Conservation (phyloP, 495 filamentous ascomycete species). For the Aspergillus affinis region DNA sequence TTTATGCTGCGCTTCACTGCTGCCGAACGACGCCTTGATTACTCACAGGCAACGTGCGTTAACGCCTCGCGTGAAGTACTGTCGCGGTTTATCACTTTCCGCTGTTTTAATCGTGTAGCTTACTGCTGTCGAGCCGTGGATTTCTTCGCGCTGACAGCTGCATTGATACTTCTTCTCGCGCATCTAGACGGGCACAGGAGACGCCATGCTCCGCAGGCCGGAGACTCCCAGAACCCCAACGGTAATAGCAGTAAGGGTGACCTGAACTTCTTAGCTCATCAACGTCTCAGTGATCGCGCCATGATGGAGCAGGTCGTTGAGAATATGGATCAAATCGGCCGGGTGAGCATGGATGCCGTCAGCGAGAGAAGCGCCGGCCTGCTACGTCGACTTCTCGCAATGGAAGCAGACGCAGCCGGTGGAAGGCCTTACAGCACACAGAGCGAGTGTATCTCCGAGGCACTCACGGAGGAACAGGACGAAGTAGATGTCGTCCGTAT, state of each 20-base stretch:
- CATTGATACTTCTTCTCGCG: conserved; percentile 34
- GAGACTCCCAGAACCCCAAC: no score
- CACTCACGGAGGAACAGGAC: neutral
- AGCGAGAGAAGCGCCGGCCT: neutral
- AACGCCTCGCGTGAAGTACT: conserved; percentile 49
- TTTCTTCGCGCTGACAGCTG: conserved; percentile 50
- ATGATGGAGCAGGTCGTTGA: conserved; percentile 42
- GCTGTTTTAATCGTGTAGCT: conserved; percentile 27
- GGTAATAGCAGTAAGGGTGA: no score
- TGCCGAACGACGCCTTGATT: conserved; percentile 23
- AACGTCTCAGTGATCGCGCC: conserved; percentile 40
- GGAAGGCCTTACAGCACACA: conserved; percentile 8
- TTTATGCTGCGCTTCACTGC: conserved; percentile 27
- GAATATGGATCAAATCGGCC: conserved; percentile 30
- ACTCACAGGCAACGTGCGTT: conserved; percentile 39
- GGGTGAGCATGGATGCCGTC: neutral
- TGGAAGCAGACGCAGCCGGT: conserved; percentile 25
- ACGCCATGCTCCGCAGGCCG: conserved; percentile 1
- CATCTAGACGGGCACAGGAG: conserved; percentile 25
- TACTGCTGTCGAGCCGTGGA: conserved; percentile 51
- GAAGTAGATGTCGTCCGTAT: neutral
- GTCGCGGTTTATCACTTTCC: conserved; percentile 42
- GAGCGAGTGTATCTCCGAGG: no score
- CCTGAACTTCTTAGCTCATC: conserved; percentile 35
- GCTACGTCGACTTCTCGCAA: conserved; percentile 26